These are phyloP conservation scores for Trypanosoma caninum DNA, from an alignment of 208 protist species.

Conservation along the genomic window DNA sequence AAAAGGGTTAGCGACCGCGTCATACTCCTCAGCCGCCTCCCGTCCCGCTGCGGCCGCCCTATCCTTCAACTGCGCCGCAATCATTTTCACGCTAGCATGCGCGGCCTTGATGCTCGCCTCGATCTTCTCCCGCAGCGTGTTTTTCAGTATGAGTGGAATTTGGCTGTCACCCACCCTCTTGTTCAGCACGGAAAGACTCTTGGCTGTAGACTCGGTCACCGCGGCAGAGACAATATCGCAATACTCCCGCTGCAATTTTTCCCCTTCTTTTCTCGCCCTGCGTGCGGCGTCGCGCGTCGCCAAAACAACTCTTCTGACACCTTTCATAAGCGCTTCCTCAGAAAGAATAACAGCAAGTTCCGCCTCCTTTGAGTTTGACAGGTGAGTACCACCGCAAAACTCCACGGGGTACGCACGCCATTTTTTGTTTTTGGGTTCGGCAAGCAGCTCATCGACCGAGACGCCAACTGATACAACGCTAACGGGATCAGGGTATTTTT, in stretches of 20 bases:
- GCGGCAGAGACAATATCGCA: slow-evolving; percentile 29
- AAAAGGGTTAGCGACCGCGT: slow-evolving; percentile 42
- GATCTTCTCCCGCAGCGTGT: slow-evolving; percentile 73
- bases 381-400: slow-evolving; percentile 98
- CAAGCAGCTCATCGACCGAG: slow-evolving; percentile 86
- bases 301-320: slow-evolving; percentile 85
- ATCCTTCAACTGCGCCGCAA: slow-evolving; percentile 61
- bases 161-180: slow-evolving; percentile 86
- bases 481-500: slow-evolving; percentile 98
- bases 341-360: slow-evolving; percentile 90
- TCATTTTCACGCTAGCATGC: slow-evolving; percentile 64
- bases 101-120: slow-evolving; percentile 75
- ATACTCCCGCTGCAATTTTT: slow-evolving; percentile 52
- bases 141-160: slow-evolving; percentile 75
- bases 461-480: slow-evolving; percentile 96
- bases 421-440: slow-evolving; percentile 83
- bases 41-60: slow-evolving; percentile 60
- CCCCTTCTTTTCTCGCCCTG: slow-evolving; percentile 45
- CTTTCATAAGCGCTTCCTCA: slow-evolving; percentile 94
- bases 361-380: slow-evolving; percentile 82
- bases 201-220: slow-evolving; percentile 59
- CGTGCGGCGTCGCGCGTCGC: slow-evolving; percentile 64
- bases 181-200: slow-evolving; percentile 88
- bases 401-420: slow-evolving; percentile 93
- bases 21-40: slow-evolving; percentile 37